Base-by-base conservation (phyloP, 179 eudicot species). In the Nepenthes alata region DNA sequence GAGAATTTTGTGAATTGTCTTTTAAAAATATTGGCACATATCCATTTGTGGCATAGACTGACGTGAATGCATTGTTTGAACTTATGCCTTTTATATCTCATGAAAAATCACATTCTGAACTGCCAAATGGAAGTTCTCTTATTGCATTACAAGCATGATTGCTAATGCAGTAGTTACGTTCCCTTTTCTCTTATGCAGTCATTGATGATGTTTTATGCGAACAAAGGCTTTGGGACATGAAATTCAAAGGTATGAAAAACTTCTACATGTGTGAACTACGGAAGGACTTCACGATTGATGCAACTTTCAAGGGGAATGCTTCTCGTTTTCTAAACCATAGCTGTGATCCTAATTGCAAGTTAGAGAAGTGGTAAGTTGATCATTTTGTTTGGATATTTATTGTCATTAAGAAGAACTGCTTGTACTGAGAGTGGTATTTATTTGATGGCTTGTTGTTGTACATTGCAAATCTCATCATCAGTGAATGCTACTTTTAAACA, bases 181-280 rank as follows among this genome's bases (percentile, higher is more conserved):
- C 10, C 44, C 53, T 56, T 47, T 44, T 14, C 4, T 37, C 56
- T 52, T 67, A 44, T 67, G 62, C 79, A 93, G 98, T 93, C 61
- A 83, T 93, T 45, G 81, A 81, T 74, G 97, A 93, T 70, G 82
- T 83, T 44, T 71, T 77, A 68, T 93, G 98, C 67, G 89, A 87
- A 62, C 77, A 85, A 75, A 79, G 98, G 79, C 84, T 93, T 41
- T 93, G 98, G 98, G 96, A 82, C 72, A 83, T 93, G 98, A 93
- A 93, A 73, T 70, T 78, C 72, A 75, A 75, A 68, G 85, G 81
- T 11, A 82, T 74, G 58, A 49, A 73, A 68, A 86, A 93, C 70
- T 93, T 93, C 63, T 93, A 89, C 67, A 80, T 93, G 88, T 93
- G 98, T 76, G 98, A 93, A 78, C 77, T 93, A 56, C 78, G 80